Base-by-base conservation (phyloP, 352 stramenopile genomes). In the Phytophthora brassicae region DNA sequence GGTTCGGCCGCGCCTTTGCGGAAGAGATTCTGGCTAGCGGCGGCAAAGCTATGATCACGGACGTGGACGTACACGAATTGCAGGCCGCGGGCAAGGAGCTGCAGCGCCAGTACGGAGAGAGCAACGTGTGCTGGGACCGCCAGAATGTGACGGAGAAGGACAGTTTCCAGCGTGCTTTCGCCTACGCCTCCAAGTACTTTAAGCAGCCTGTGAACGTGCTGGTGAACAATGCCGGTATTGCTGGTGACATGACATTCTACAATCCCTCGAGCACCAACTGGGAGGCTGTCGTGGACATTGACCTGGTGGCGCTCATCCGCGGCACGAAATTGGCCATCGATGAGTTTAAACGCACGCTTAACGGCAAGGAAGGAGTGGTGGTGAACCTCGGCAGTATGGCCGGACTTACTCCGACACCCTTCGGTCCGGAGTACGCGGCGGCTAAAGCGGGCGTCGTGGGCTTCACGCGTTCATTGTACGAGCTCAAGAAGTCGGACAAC, bases 141-240 rank as follows among this genome's bases (percentile, higher is more conserved):
- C 85, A 94, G 68, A 79, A 92, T 58, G 83, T 94, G 31, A 81
- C 76, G 23, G 83, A 92, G 43, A 58, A 74, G 33, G 70, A 77
- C 46, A 84, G 72, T 43, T 94, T 92, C 70, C 56, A 75, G 42
- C 70, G 62, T 5, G 70, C 68, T 8, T 94, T 91, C 45, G 79
- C 85, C 22, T 78, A 75, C 50, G 81, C 81, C 39, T 59, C 43
- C 55, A 73, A 76, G 56, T 86, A 80, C 56, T 92, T 94, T 54
- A 70, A 77, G 19, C 44, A 42, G 28, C 73, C 71, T 0, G 72
- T 91, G 8, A 94, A 94, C 65, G 38, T 92, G 39, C 72, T 94
- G 29, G 83, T 85, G 2, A 94, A 94, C 69, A 94, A 94, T 59
- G 85, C 85, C 2, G 85, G 85, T 17, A 92, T 94, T 28, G 77